Base-by-base conservation (phyloP, 1,284 basidiomycete genomes). In the Papiliotrema terrestris region DNA sequence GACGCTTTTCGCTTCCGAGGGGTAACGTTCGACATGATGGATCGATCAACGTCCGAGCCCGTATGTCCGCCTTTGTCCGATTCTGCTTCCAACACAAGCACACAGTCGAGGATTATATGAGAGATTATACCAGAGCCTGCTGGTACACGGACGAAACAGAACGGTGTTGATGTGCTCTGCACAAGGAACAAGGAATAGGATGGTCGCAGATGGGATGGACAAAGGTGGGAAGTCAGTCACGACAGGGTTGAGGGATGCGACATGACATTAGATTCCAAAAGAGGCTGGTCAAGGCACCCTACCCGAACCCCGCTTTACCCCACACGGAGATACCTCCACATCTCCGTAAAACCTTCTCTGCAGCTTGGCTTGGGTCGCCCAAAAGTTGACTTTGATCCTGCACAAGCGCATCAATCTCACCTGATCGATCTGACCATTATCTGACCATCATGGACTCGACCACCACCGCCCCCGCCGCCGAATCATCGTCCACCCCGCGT, bases 1-100 rank as follows among this genome's bases (percentile, higher is more conserved):
- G 41, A 50, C 2, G 60, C 54, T 56, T 67, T 68, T 38, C 68
- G 58, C 52, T 70, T 70, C 45, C 66, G 58, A 20, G 68, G 68
- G 4, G 68, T 68, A 49, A 58, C 44, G 39, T 57, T 56, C 52
- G 53, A 57, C 26, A 41, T 17, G 37, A 35, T 49, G 26, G 42
- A 51, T 32, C 19, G 48, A 17, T 53, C 42, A 47, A 38, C 29
- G 50, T 17, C 32, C 25, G 44, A 36, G 52, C 39, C 52, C 49
- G 38, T 52, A 47, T 43, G 42, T 20, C 17, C n/a, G 29, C 29
- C 29, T 32, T 32, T 32, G 29, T 11, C 29, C 29, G 29, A 11
- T 6, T 32, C 11, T 32, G 29, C 20, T 20, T 38, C 3, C 20
- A 48, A 19, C 11, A 11, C 39, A n/a, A 19, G 25, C 19, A 22